Base-by-base conservation (phyloP, 768 basidiomycete species). In the Mycena metata region DNA sequence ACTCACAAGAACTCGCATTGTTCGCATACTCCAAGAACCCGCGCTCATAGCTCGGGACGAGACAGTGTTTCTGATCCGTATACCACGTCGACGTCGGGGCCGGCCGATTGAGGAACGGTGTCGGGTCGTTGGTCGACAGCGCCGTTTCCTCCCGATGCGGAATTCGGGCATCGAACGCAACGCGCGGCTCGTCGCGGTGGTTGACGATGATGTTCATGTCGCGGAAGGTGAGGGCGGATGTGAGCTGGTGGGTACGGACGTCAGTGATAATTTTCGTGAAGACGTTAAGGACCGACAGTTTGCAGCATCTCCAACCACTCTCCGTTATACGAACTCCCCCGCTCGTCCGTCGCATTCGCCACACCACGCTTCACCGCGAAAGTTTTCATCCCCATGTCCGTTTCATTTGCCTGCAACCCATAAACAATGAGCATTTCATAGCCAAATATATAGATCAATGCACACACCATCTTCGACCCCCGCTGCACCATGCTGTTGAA, bases 111-210 rank as follows among this genome's bases (percentile, higher is more conserved):
- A 35, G 33, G 36, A 71, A 71, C 1, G 67, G 67, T 21, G 26
- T 19, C 8, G 35, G 5, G 43, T 71, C 70, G 19, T 39, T 24
- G 5, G 35, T 16, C 24, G 59, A 66, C 49, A 5, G 60, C 70
- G 15, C 41, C 47, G 4, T 21, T 13, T 9, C 23, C 35, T 0
- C 58, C 55, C 30, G 30, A n/a, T 64, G n/a, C 1, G 64, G 66
- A 15, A 47, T 36, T 21, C 66, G 63, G 1, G 52, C 55, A 24
- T 70, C 59, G 30, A 73, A 73, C n/a, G 56, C 68, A 16, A 73
- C 69, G 23, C 72, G 68, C 23, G 72, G 72, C 67, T 81, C 56
- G 76, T 75, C 49, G 61, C 75, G 33, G 74, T 71, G 57, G 50
- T 60, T 79, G 67, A 50, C 69, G 66, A 73, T 19, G 10, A 73